A percentile compares a stretch with the other conserved stretches of the same genome.
Conservation (phyloP, 2,329 filamentous ascomycete species). For the Myriosclerotinia duriaeana region DNA sequence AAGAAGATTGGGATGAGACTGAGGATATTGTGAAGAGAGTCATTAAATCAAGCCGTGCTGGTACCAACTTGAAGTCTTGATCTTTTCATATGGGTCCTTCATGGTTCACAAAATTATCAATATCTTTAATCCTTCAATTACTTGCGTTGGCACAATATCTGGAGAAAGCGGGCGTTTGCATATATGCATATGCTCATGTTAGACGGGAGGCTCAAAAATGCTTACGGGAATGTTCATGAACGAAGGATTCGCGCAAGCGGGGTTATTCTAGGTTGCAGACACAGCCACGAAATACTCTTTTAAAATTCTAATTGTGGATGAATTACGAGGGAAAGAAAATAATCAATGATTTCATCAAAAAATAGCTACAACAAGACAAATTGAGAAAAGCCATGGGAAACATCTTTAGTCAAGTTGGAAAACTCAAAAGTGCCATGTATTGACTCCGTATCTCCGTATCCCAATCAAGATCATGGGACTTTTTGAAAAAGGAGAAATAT, state of each 20-base stretch:
- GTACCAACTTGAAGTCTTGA: slow-evolving; percentile 47
- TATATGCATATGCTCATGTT: slow-evolving; percentile 11
- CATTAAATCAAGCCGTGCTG: slow-evolving; percentile 68
- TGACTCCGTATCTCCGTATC: background rate
- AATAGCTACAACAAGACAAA: background rate
- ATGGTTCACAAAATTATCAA: background rate
- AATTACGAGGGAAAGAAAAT: slow-evolving; percentile 17
- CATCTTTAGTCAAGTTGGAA: background rate
- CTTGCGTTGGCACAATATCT: slow-evolving; percentile 17
- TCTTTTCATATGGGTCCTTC: background rate
- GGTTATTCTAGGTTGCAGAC: slow-evolving; percentile 21
- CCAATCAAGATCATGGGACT: background rate
- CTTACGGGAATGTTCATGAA: slow-evolving; percentile 1
- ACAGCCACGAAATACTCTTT: slow-evolving; percentile 18
- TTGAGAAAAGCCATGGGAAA: background rate
- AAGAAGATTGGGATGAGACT: slow-evolving; percentile 86
- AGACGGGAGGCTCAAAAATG: background rate
- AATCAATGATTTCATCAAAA: slow-evolving; percentile 16
- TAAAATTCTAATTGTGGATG: slow-evolving; percentile 14
- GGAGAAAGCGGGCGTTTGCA: slow-evolving; percentile 22
- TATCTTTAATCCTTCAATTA: slow-evolving; percentile 1
- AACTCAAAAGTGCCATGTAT: slow-evolving; percentile 8
- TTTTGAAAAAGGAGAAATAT: background rate
- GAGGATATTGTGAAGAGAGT: slow-evolving; percentile 79
- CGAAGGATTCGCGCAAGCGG: slow-evolving; percentile 6